Conservation (phyloP, 2,329 filamentous ascomycete genomes). For the Colletotrichum graminicola region DNA sequence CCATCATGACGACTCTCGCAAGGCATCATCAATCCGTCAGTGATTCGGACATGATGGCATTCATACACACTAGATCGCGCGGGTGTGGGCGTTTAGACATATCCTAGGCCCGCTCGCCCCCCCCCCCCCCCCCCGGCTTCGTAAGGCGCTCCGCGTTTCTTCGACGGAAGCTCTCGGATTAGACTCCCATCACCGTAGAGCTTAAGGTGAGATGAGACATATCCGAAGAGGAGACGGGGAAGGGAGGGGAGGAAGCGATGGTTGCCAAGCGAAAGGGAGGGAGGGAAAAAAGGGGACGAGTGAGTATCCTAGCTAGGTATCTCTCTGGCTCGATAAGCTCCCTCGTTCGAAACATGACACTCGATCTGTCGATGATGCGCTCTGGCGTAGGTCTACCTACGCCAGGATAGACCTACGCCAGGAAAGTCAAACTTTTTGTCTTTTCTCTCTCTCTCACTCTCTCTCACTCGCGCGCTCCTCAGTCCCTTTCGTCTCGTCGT, state of each 20-base stretch:
- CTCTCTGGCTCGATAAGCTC: background rate
- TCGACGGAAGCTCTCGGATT: background rate
- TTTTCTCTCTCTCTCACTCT: no score
- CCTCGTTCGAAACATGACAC: slow-evolving; percentile 17
- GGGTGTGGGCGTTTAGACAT: slow-evolving; percentile 4
- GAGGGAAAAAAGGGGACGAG: background rate
- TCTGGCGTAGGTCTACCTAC: no score
- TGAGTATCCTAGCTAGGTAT: background rate
- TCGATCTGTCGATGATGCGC: slow-evolving; percentile 13
- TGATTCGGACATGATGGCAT: slow-evolving; percentile 12
- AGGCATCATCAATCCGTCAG: slow-evolving; percentile 36
- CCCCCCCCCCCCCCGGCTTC: background rate
- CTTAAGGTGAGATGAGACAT: slow-evolving; percentile 27
- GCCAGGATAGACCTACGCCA: background rate
- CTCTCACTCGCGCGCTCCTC: background rate
- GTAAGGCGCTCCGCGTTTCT: background rate
- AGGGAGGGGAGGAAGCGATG: background rate
- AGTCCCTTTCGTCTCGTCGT: slow-evolving; percentile 11
- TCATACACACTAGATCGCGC: background rate
- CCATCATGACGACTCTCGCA: background rate
- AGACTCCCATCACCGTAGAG: slow-evolving; percentile 27
- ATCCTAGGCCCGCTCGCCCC: slow-evolving; percentile 7
- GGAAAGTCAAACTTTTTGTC: background rate
- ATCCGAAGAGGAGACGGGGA: slow-evolving; percentile 4
- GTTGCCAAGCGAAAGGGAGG: background rate